These are phyloP conservation scores for Lepidium sativum DNA, from an alignment of 345 rosid genomes.

Conservation along the genomic window DNA sequence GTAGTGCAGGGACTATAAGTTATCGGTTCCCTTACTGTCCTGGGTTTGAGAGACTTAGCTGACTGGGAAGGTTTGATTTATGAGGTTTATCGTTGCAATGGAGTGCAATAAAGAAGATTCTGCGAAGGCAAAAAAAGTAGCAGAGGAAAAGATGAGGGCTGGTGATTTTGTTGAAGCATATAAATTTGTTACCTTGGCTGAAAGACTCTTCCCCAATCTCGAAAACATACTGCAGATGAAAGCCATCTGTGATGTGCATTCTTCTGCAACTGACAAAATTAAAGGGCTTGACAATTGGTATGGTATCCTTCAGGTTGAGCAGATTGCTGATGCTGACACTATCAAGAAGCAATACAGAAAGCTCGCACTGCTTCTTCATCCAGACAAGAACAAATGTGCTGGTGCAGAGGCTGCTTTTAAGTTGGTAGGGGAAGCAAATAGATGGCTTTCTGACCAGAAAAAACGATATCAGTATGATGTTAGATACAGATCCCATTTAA, in stretches of 20 bases:
- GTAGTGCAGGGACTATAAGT: conserved; percentile 17
- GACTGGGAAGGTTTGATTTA: neutral
- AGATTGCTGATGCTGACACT: conserved; percentile 42
- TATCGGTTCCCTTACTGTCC: neutral
- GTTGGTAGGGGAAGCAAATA: conserved; percentile 78
- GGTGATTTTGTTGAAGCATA: conserved; percentile 57
- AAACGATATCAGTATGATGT: conserved; percentile 49
- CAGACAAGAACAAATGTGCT: conserved; percentile 77
- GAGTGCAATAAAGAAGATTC: conserved; percentile 95
- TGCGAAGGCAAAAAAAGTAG: conserved; percentile 48
- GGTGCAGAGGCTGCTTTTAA: conserved; percentile 96
- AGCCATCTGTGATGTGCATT: conserved; percentile 72
- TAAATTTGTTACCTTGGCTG: conserved; percentile 48
- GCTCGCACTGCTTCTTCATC: conserved; percentile 77
- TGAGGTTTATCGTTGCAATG: conserved; percentile 32
- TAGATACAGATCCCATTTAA: conserved; percentile 32
- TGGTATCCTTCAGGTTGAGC: conserved; percentile 63
- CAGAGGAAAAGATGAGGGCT: conserved; percentile 50
- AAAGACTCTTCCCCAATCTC: conserved; percentile 51
- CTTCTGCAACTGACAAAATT: conserved; percentile 43
- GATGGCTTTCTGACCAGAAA: conserved; percentile 43
- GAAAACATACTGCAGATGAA: conserved; percentile 51
- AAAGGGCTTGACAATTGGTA: conserved; percentile 73
- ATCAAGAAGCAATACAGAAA: conserved; percentile 84
- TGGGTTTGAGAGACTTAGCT: neutral